Base-by-base conservation (phyloP, 192 early-diverging fungal species). In the Linnemannia schmuckeri region DNA sequence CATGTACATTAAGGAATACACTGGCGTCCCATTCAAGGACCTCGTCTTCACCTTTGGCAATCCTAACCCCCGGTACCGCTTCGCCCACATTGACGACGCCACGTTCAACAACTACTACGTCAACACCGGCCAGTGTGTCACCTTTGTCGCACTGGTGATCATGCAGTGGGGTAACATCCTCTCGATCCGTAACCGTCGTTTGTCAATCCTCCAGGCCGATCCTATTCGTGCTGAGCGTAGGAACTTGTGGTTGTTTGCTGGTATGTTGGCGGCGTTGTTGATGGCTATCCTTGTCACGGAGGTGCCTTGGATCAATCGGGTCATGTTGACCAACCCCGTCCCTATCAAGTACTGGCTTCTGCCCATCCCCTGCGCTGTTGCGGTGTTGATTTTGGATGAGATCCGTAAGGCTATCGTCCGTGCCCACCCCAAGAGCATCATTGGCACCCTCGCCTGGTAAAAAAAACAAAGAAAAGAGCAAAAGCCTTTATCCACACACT, bases 321-420 rank as follows among this genome's bases (percentile, higher is more conserved):
- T 93, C 27, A 92, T 96, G 72, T 73, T 87, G 41, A 94, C 93
- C 15, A 81, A 81, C 13, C 88, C 92, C 0, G 89, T 95, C 37
- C 95, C 94, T 22, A 86, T 90, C 46, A 82, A 91, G 89, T 94
- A 89, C 79, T 96, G 94, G 93, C 88, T 95, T 63, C 83, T 94
- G 41, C 94, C 95, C 17, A 78, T 95, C 49, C 89, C 90, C n/a
- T 92, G 91, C 77, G 94, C 91, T 12, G 8, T 91, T 18, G 80
- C 88, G 42, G 93, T 96, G 77, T 76, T 95, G 71, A n/a, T 93
- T 0, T 82, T 92, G 72, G 95, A 95, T 85, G 94, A 96, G 83
- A 44, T 88, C 13, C 86, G 95, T 42, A 96, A 96, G 84, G 38
- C 90, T 15, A 46, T 87, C 3, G 92, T 93, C 27, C 79, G 85